Conservation (phyloP, 2,329 filamentous ascomycete species). For the Rhinocladiella similis region DNA sequence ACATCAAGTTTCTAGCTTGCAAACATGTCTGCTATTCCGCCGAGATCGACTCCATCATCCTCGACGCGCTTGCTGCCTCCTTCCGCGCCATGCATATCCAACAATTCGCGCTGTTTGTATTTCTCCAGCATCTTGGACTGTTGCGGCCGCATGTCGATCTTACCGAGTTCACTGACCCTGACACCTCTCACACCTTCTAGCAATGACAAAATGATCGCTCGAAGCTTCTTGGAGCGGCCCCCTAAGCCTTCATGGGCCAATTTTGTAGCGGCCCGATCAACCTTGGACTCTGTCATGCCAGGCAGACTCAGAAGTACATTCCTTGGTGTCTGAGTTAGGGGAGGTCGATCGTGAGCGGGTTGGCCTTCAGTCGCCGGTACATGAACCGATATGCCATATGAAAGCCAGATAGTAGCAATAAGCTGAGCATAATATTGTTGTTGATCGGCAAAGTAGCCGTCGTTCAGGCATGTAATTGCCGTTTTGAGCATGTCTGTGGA, state of each 20-base stretch:
- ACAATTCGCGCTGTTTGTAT: slow-evolving; percentile 29
- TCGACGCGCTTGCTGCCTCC: slow-evolving; percentile 44
- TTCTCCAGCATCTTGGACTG: slow-evolving; percentile 28
- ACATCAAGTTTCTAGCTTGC: slow-evolving; percentile 34
- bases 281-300: slow-evolving; percentile 67
- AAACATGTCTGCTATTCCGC: slow-evolving; percentile 56
- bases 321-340: slow-evolving; percentile 68
- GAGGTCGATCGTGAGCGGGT: slow-evolving; percentile 30
- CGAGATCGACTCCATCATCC: slow-evolving; percentile 51
- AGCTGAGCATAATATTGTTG: slow-evolving; percentile 88
- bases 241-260: slow-evolving; percentile 55
- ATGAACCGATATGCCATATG: slow-evolving; percentile 57
- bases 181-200: slow-evolving; percentile 85
- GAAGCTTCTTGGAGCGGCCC: slow-evolving; percentile 70
- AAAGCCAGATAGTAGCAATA: slow-evolving; percentile 79
- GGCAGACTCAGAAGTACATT: slow-evolving; percentile 78
- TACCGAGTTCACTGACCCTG: slow-evolving; percentile 90
- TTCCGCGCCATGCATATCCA: slow-evolving; percentile 26
- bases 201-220: slow-evolving; percentile 78
- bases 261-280: slow-evolving; percentile 64
- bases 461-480: slow-evolving; percentile 85
- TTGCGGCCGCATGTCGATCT: slow-evolving; percentile 53
- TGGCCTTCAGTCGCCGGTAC: slow-evolving; percentile 22
- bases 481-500: slow-evolving; percentile 85
- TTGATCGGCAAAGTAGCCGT: slow-evolving; percentile 93